Percentiles rank a stretch among this genome's conserved stretches.
Evolutionary conservation across 352 stramenopile species (phyloP).

Genomic region (Pythium periplocum): DNA sequence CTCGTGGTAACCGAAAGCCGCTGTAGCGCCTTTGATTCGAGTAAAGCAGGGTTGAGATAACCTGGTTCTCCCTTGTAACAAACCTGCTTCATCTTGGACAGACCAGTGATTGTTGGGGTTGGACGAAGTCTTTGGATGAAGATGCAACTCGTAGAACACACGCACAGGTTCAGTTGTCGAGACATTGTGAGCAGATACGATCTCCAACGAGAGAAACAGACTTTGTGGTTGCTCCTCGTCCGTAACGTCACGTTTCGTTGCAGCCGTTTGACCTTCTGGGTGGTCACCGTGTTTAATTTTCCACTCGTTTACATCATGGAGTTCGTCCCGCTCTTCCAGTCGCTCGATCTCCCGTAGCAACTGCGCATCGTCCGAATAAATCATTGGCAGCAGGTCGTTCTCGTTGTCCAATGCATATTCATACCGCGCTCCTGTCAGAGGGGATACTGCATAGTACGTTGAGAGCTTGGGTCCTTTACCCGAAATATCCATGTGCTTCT

Average conservation of each 20-base stretch:
- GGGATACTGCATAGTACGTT: conserved; percentile 33
- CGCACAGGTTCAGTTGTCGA: conserved; percentile 1
- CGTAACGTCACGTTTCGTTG: neutral
- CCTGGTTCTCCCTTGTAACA: neutral
- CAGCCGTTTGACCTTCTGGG: neutral
- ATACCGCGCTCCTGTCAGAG: conserved; percentile 29
- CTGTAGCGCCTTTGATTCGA: neutral
- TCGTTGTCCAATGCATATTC: conserved; percentile 61
- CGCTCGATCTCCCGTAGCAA: conserved; percentile 38
- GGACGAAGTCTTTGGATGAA: neutral
- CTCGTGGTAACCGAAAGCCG: conserved; percentile 8
- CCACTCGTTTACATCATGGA: conserved; percentile 22
- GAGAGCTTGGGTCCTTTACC: conserved; percentile 37
- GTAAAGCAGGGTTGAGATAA: neutral
- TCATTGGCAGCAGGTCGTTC: conserved; percentile 41
- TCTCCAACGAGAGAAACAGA: conserved; percentile 14
- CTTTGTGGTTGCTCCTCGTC: neutral
- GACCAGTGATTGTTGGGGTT: neutral
- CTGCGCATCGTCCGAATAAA: conserved; percentile 28
- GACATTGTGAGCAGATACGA: conserved; percentile 5
- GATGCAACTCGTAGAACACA: conserved; percentile 3
- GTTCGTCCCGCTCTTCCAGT: conserved; percentile 35
- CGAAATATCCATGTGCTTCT: conserved; percentile 26
- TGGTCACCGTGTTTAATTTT: conserved; percentile 13
- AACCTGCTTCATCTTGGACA: neutral